Evolutionary conservation across 352 stramenopile genomes (phyloP), one percentile per base, ranked within the genome.

Genomic region (Thalassiosira allenii): DNA sequence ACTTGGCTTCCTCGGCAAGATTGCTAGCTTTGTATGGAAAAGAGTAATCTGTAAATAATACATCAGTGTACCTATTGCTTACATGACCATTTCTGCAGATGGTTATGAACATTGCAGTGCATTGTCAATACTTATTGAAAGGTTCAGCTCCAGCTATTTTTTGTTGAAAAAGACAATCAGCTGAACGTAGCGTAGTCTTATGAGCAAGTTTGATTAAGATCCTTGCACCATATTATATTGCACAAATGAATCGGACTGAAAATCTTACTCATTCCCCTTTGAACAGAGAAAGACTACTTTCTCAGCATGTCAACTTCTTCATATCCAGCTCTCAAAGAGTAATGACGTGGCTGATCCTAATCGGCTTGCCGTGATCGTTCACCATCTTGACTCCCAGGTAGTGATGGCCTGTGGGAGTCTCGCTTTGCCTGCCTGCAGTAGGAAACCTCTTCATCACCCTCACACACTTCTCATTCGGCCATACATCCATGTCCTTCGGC

Each of bases 321-420:
- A 47, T 17, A n/a, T n/a, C n/a, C n/a, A n/a, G n/a, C 17, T 17
- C 9, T 47, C 37, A 71, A 30, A 71, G 20, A 44, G 79, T 87
- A 25, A 87, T 80, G 49, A 87, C 65, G 56, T 87, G 79, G 67
- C 66, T 80, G 25, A 87, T 80, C 52, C 41, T 23, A 32, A 83
- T 65, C 23, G 62, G 40, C 20, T 47, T n/a, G 11, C 25, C 33
- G 8, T 68, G 20, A 22, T 62, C 54, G 54, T 82, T 54, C 17
- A 87, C 44, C 8, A 61, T 49, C 49, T 83, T 83, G 1, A 87
- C 43, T 20, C 59, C 58, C 57, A 87, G 76, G 34, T 87, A 87
- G 1, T 49, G 43, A 74, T 87, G 79, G 0, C 72, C 79, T 17
- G 72, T 87, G 34, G 79, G 79, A 20, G 79, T 87, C 57, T 79